These are phyloP conservation scores for Agaricus sinodeliciosus DNA, from an alignment of 768 basidiomycete species.

Conservation along the genomic window DNA sequence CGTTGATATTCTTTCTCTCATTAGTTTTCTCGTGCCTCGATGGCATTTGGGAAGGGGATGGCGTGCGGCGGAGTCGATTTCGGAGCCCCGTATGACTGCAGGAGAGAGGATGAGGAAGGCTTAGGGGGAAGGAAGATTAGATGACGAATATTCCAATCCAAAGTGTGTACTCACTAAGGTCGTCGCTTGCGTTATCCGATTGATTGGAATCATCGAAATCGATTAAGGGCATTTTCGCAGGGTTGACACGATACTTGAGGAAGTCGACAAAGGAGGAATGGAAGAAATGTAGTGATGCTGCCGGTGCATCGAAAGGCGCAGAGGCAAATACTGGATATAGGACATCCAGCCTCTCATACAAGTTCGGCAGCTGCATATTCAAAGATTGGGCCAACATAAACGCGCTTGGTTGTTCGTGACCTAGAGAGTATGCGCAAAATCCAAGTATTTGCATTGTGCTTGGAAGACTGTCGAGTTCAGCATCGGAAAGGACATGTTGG, in stretches of 20 bases:
- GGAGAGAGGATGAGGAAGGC: not conserved
- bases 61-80: not conserved
- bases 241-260: not conserved
- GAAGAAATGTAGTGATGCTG: not conserved
- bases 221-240: not conserved
- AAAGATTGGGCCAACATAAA: not conserved
- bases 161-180: not conserved
- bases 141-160: not conserved
- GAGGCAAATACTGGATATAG: not conserved
- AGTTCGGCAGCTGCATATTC: not conserved
- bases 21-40: not conserved
- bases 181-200: not conserved
- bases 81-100: not conserved
- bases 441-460: not conserved
- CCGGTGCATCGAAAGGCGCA: not conserved
- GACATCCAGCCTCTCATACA: not conserved
- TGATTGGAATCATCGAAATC: not conserved
- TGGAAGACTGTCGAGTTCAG: not conserved
- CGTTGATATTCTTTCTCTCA: not conserved
- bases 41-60: not conserved
- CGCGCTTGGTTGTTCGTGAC: not conserved
- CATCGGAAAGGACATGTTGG: not conserved
- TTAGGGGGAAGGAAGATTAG: not conserved
- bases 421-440: not conserved
- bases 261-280: conserved; percentile 3